These are phyloP conservation scores for Tolypocladium capitatum DNA, from an alignment of 2,329 filamentous ascomycete genomes.

Conservation along the genomic window DNA sequence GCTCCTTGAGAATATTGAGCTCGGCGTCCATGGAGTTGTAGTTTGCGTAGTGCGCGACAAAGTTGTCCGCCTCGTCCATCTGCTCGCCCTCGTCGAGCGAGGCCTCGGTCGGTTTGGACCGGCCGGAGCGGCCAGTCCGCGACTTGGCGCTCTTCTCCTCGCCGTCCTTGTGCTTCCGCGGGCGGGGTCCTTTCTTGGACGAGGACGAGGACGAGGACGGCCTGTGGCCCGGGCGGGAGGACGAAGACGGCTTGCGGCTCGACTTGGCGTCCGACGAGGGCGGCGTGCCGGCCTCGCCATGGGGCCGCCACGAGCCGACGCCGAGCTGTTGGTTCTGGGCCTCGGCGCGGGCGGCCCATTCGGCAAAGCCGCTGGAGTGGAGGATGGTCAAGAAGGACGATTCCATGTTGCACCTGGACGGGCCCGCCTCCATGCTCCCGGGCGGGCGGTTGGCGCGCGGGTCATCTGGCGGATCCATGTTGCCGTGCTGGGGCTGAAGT, in stretches of 20 bases:
- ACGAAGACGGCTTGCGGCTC: background rate
- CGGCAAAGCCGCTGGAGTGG: conserved; percentile 4
- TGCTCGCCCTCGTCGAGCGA: background rate
- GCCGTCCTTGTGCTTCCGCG: background rate
- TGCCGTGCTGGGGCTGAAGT: background rate
- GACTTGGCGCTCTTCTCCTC: background rate
- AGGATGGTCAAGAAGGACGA: conserved; percentile 5
- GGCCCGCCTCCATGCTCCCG: conserved; percentile 3
- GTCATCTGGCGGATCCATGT: background rate
- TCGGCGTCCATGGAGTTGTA: conserved; percentile 6
- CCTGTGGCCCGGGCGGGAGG: background rate
- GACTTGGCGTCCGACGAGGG: background rate
- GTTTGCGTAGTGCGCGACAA: conserved; percentile 2
- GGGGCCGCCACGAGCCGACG: background rate
- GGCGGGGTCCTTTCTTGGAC: background rate
- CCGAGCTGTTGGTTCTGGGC: conserved; percentile 1
- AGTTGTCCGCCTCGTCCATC: conserved; percentile 1
- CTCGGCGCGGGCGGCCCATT: conserved; percentile 6
- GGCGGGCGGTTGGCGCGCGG: background rate
- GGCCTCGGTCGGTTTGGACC: background rate
- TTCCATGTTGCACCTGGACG: conserved; percentile 5
- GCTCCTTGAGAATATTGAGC: conserved; percentile 3
- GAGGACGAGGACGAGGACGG: background rate
- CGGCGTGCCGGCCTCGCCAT: background rate
- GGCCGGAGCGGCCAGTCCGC: background rate